Conservation (phyloP, 805 yeast genomes). For the Komagataella phaffii region DNA sequence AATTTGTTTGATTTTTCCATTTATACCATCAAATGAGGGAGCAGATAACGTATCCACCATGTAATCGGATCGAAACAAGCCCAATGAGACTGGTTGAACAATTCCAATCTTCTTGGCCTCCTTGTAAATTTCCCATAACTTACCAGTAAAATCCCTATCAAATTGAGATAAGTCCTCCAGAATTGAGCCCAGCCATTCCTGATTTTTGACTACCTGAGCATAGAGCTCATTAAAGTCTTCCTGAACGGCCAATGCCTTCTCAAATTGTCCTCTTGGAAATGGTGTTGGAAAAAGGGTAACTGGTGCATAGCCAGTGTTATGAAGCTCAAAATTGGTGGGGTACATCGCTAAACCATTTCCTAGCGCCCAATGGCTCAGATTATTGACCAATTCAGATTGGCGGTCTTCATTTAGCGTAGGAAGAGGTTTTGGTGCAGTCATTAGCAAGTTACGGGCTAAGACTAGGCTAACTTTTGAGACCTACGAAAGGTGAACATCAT, state of each 20-base stretch:
- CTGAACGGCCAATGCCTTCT: conserved; percentile 56
- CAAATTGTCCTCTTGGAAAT: conserved; percentile 55
- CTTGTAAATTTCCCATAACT: conserved; percentile 46
- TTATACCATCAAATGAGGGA: conserved; percentile 15
- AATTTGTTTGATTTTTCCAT: conserved; percentile 64
- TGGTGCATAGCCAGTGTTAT: conserved; percentile 58
- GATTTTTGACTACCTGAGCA: conserved; percentile 45
- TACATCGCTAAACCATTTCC: conserved; percentile 77
- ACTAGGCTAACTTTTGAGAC: background rate
- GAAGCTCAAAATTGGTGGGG: conserved; percentile 38
- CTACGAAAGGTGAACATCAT: background rate
- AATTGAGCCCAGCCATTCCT: conserved; percentile 48
- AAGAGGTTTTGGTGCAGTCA: conserved; percentile 2
- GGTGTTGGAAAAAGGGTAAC: conserved; percentile 88
- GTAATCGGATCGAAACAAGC: conserved; percentile 85
- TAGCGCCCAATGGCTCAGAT: conserved; percentile 61
- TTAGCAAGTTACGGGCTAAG: background rate
- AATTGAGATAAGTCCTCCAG: conserved; percentile 38
- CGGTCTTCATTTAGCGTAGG: conserved; percentile 4
- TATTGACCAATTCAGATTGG: conserved; percentile 22
- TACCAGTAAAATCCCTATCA: conserved; percentile 76
- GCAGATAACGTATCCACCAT: conserved; percentile 40
- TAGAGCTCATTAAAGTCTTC: conserved; percentile 60
- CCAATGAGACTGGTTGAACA: conserved; percentile 58
- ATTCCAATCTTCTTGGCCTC: conserved; percentile 34